Evolutionary conservation across 768 basidiomycete genomes (phyloP).

Genomic region (Lactifluus hygrophoroides): DNA sequence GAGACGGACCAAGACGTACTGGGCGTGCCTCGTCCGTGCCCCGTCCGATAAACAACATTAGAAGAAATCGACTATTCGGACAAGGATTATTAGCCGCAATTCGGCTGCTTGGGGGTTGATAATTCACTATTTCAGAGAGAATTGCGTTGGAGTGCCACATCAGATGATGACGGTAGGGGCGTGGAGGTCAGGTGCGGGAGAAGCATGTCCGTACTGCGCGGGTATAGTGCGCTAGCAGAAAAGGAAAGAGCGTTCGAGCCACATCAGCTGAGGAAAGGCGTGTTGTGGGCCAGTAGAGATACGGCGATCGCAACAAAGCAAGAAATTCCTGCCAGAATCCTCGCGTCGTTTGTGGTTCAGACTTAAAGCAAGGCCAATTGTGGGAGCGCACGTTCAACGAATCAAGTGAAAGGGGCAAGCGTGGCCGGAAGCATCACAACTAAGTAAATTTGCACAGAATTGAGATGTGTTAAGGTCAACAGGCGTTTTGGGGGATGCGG

Average conservation of each 20-base stretch:
- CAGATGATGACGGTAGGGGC: slow-evolving; percentile 13
- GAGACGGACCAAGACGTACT: not conserved
- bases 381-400: no score
- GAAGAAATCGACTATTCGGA: no score
- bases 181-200: slow-evolving; percentile 18
- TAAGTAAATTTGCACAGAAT: not conserved
- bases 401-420: no score
- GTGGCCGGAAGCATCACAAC: not conserved
- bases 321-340: not conserved
- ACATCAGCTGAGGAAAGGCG: slow-evolving; percentile 8
- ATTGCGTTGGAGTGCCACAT: slow-evolving; percentile 4
- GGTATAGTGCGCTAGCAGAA: slow-evolving; percentile 15
- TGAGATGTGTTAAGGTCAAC: slow-evolving; percentile 2
- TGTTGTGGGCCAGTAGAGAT: slow-evolving; percentile 4
- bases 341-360: not conserved
- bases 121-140: slow-evolving; percentile 10
- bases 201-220: slow-evolving; percentile 14
- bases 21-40: no score
- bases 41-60: not conserved
- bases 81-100: not conserved
- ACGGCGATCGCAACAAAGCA: not conserved
- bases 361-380: not conserved
- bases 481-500: not conserved
- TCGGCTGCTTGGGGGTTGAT: not conserved
- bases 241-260: slow-evolving; percentile 11